Percentiles rank a stretch among this genome's conserved stretches.
Conservation (phyloP, 2,329 filamentous ascomycete species). For the Intubia oerlemansii region DNA sequence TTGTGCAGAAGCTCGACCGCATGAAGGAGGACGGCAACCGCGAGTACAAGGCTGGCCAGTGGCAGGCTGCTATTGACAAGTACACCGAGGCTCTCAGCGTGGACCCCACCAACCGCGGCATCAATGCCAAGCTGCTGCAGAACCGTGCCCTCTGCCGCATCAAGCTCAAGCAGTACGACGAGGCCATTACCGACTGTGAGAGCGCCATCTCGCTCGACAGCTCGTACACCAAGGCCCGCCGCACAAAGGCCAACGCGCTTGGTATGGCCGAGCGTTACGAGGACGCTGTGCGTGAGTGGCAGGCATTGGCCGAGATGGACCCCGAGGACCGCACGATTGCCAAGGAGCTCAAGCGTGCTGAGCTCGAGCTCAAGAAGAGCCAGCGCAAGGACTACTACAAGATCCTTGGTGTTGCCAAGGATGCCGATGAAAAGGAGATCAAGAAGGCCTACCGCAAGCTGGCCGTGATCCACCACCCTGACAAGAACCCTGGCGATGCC, state of each 20-base stretch:
- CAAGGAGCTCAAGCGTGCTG: slow-evolving; percentile 73
- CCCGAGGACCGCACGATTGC: slow-evolving; percentile 60
- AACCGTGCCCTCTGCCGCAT: slow-evolving; percentile 76
- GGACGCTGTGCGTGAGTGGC: slow-evolving; percentile 73
- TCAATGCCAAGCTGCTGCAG: slow-evolving; percentile 84
- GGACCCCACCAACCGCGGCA: slow-evolving; percentile 74
- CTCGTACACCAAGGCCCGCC: slow-evolving; percentile 71
- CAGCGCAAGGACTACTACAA: slow-evolving; percentile 98
- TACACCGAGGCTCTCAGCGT: slow-evolving; percentile 70
- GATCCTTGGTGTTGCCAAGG: slow-evolving; percentile 75
- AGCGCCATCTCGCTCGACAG: slow-evolving; percentile 66
- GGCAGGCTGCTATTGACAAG: slow-evolving; percentile 60
- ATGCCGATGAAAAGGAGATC: slow-evolving; percentile 64
- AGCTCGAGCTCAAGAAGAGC: slow-evolving; percentile 93
- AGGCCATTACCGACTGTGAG: slow-evolving; percentile 71
- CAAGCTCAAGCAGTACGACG: slow-evolving; percentile 64
- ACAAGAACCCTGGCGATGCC: slow-evolving; percentile 85
- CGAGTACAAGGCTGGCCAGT: slow-evolving; percentile 71
- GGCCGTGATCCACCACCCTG: slow-evolving; percentile 84
- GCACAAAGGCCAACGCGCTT: slow-evolving; percentile 80
- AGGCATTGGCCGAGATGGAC: slow-evolving; percentile 63
- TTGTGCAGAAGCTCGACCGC: slow-evolving; percentile 76
- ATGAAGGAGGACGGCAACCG: slow-evolving; percentile 88
- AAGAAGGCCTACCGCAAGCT: slow-evolving; percentile 95
- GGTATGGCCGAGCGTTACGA: slow-evolving; percentile 82